These are phyloP conservation scores for Bryoglossum gracile DNA, from an alignment of 495 filamentous ascomycete genomes.

Conservation along the genomic window DNA sequence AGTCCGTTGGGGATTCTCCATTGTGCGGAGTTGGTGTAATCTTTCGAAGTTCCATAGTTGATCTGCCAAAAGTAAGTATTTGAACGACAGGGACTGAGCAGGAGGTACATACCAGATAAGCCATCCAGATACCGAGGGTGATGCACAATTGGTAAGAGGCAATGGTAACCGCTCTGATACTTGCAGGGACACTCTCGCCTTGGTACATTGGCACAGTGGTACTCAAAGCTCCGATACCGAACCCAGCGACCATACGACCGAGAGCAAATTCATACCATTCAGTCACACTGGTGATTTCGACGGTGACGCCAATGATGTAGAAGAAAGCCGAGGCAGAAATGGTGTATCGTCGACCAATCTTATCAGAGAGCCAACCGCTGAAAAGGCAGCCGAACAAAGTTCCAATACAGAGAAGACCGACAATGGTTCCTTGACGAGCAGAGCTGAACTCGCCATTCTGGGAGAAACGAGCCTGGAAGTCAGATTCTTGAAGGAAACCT, in stretches of 20 bases:
- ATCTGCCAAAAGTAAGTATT: conserved; percentile 40
- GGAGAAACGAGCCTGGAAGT: conserved; percentile 45
- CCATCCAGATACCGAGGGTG: conserved; percentile 60
- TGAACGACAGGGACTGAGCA: conserved; percentile 10
- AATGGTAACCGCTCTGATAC: conserved; percentile 77
- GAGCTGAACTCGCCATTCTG: conserved; percentile 37
- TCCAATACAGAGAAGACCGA: conserved; percentile 56
- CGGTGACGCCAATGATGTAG: conserved; percentile 60
- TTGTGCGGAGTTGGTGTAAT: conserved; percentile 33
- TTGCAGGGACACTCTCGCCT: conserved; percentile 71
- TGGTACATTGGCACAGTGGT: conserved; percentile 67
- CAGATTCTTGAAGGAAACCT: conserved; percentile 55
- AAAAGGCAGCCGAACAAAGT: conserved; percentile 62
- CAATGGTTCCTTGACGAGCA: conserved; percentile 45
- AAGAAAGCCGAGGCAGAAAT: conserved; percentile 53
- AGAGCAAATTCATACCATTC: conserved; percentile 47
- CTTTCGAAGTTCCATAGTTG: conserved; percentile 66
- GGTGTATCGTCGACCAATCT: conserved; percentile 37
- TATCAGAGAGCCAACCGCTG: conserved; percentile 49
- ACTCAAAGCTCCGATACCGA: conserved; percentile 53
- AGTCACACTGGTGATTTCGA: conserved; percentile 51
- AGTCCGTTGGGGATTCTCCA: conserved; percentile 82
- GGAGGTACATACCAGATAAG: conserved; percentile 30
- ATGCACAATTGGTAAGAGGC: conserved; percentile 79
- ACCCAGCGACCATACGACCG: conserved; percentile 48